These are phyloP conservation scores for Amphicarpaea edgeworthii DNA, from an alignment of 306 rosid species.

Conservation along the genomic window DNA sequence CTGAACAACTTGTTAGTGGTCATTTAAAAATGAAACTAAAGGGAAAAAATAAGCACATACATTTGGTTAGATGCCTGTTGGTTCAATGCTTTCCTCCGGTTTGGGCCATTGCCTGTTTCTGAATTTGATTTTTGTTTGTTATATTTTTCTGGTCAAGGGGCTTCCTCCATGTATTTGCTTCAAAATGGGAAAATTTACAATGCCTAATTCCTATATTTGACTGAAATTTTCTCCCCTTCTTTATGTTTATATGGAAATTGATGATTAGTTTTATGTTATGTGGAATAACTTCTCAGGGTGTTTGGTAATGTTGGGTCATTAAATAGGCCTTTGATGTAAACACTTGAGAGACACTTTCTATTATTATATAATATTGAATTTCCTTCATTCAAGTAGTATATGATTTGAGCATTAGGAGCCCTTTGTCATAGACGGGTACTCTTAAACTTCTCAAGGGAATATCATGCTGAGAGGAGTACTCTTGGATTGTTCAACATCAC, in stretches of 20 bases:
- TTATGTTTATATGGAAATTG: constrained; percentile 25
- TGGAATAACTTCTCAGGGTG: constrained; percentile 11
- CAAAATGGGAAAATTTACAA: constrained; percentile 22
- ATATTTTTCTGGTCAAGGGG: constrained; percentile 11
- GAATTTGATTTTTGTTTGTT: constrained; percentile 35
- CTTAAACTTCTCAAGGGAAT: not conserved
- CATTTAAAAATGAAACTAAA: constrained; percentile 13
- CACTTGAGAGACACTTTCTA: constrained; percentile 1
- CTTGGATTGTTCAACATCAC: constrained; percentile 19
- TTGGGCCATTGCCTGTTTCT: constrained; percentile 15
- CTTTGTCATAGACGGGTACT: not conserved
- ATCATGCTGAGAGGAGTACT: constrained; percentile 17
- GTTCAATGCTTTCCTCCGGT: constrained; percentile 5
- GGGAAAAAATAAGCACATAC: constrained; percentile 10
- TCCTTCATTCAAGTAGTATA: constrained; percentile 18
- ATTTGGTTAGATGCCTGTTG: constrained; percentile 29
- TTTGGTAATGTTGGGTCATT: constrained; percentile 23
- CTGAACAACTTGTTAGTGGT: constrained; percentile 23
- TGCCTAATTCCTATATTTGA: constrained; percentile 25
- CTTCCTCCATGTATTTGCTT: constrained; percentile 14
- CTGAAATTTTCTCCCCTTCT: not conserved
- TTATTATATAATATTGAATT: not conserved
- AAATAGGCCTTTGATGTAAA: not conserved
- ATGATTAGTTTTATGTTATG: constrained; percentile 15
- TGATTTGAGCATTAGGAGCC: constrained; percentile 18